Percentiles rank a stretch among this genome's conserved stretches.
phyloP scores from a whole-genome alignment of 2,329 filamentous ascomycete genomes.

The Clathrospora elynae region DNA sequence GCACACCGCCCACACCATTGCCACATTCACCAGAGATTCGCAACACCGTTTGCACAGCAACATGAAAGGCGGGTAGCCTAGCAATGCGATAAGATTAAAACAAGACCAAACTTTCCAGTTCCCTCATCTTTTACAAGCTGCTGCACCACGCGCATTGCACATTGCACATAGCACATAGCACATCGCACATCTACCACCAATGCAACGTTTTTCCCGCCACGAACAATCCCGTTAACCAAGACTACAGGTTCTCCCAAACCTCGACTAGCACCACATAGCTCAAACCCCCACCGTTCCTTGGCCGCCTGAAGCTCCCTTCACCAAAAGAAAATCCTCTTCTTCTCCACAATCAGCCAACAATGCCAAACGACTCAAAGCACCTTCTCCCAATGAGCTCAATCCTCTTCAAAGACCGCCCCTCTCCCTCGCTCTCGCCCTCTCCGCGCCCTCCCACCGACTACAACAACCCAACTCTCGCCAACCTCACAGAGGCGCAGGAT shows the following conservation, averaged over 20 bases:
- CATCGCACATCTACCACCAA: no score
- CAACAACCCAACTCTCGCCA: slow-evolving; percentile 6
- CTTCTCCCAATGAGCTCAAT: slow-evolving; percentile 16
- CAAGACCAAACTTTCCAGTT: no score
- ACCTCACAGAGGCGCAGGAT: slow-evolving; percentile 16
- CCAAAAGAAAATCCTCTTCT: no score
- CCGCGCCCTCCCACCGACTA: not conserved
- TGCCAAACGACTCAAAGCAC: slow-evolving; percentile 14
- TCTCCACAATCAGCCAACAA: not conserved
- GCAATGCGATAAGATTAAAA: no score
- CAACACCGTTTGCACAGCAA: slow-evolving; percentile 7
- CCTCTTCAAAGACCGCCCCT: slow-evolving; percentile 7
- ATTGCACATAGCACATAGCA: no score
- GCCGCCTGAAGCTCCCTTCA: not conserved
- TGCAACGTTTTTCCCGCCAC: no score
- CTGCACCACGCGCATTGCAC: no score
- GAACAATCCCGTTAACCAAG: no score
- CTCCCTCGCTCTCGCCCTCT: not conserved
- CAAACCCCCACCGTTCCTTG: not conserved
- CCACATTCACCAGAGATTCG: not conserved
- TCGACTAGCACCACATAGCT: no score
- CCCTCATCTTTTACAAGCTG: no score
- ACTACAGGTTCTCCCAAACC: no score
- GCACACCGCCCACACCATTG: not conserved
- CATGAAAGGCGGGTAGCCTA: no score